Percentiles rank a stretch among this genome's conserved stretches.
Evolutionary conservation across 352 stramenopile genomes (phyloP).

Genomic region (Phytopythium oedochilum): DNA sequence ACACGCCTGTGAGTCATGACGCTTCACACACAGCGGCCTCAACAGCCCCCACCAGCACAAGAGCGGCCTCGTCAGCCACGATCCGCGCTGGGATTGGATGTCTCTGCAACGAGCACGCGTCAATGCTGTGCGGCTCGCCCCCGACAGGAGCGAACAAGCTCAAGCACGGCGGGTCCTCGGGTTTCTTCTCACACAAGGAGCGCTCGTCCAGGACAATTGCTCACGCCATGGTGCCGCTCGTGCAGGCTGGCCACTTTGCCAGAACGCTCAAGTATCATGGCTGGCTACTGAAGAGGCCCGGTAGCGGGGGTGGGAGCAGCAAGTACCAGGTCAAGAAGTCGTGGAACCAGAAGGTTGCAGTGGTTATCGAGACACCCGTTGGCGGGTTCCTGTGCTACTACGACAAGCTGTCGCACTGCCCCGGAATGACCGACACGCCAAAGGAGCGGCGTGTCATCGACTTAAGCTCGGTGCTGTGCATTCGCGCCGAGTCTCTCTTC

Average conservation of each 20-base stretch:
- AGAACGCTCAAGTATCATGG: constrained; percentile 59
- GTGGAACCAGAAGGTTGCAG: constrained; percentile 52
- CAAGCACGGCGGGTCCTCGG: background rate
- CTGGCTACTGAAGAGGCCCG: constrained; percentile 38
- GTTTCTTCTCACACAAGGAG: background rate
- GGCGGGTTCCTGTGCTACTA: constrained; percentile 73
- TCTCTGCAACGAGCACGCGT: constrained; percentile 30
- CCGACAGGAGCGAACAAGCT: constrained; percentile 13
- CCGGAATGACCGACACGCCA: constrained; percentile 36
- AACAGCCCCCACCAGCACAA: constrained; percentile 4
- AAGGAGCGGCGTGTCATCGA: constrained; percentile 67
- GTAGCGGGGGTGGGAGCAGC: constrained; percentile 14
- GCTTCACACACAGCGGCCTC: background rate
- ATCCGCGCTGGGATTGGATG: constrained; percentile 5
- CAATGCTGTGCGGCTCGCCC: constrained; percentile 20
- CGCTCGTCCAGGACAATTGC: constrained; percentile 10
- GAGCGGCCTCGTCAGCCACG: constrained; percentile 1
- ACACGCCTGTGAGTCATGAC: background rate
- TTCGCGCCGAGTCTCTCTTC: constrained; percentile 41
- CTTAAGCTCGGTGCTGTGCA: constrained; percentile 56
- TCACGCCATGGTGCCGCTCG: constrained; percentile 12
- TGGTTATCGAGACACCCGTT: constrained; percentile 55
- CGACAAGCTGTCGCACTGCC: constrained; percentile 60
- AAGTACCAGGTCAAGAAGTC: constrained; percentile 56
- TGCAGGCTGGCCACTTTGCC: constrained; percentile 42